These are phyloP conservation scores for Limonium bicolor DNA, from an alignment of 148 eudicot species.

Conservation along the genomic window DNA sequence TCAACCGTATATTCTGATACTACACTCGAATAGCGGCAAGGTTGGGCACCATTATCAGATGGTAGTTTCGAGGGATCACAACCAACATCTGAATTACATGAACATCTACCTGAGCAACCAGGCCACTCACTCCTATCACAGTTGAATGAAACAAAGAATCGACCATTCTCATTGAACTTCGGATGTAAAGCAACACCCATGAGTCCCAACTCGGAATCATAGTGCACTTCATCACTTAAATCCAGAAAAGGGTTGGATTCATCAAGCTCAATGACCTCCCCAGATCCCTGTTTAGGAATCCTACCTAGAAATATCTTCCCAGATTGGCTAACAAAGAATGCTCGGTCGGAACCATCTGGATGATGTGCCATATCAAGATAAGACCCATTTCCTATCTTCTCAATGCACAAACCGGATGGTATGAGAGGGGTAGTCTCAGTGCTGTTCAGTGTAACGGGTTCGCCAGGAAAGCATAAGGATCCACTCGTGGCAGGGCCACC, in stretches of 20 bases:
- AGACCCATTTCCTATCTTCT: slow-evolving; percentile 71
- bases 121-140: slow-evolving; percentile 68
- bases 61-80: slow-evolving; percentile 72
- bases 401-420: slow-evolving; percentile 60
- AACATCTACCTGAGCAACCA: slow-evolving; percentile 66
- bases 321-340: slow-evolving; percentile 54
- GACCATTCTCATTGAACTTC: slow-evolving; percentile 52
- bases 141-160: slow-evolving; percentile 70
- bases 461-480: slow-evolving; percentile 49
- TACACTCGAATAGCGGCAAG: slow-evolving; percentile 72
- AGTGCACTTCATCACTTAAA: slow-evolving; percentile 54
- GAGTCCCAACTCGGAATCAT: slow-evolving; percentile 55
- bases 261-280: slow-evolving; percentile 37
- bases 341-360: slow-evolving; percentile 74
- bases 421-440: slow-evolving; percentile 13
- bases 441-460: slow-evolving; percentile 26
- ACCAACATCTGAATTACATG: slow-evolving; percentile 66
- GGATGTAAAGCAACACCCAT: slow-evolving; percentile 77
- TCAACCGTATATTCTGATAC: slow-evolving; percentile 55
- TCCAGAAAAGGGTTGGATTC: slow-evolving; percentile 64
- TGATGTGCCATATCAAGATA: slow-evolving; percentile 64
- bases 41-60: slow-evolving; percentile 43
- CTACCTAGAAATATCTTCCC: slow-evolving; percentile 68
- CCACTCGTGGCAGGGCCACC: slow-evolving; percentile 44
- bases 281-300: slow-evolving; percentile 47